Base-by-base conservation (phyloP, 2,329 filamentous ascomycete species). In the Drechslerella coelobrocha region DNA sequence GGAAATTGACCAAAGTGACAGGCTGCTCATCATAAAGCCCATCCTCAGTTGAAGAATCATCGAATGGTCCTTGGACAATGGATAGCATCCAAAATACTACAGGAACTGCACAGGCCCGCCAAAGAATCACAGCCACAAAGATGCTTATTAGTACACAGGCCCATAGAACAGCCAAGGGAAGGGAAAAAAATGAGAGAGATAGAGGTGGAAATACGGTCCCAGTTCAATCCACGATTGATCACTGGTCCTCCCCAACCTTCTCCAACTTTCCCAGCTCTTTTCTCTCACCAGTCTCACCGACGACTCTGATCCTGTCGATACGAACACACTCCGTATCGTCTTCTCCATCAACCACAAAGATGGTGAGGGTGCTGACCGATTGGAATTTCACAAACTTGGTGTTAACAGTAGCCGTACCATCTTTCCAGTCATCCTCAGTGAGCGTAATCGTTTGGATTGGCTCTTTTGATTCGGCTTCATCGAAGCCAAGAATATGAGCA, bases 361-460 rank as follows among this genome's bases (percentile, higher is more conserved):
- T 76, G 17, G 96, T 89, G 75, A 99, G 78, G 72, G 88, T 94
- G 68, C 87, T 89, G 59, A 97, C 89, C 77, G 92, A 95, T 81
- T 97, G 94, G 83, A 97, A 99, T 81, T 97, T 97, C 80, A 99
- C 94, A 77, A 93, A 97, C 12, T 92, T 89, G 76, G 97, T 81
- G 47, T 84, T 81, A 59, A 93, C 81, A 75, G 83, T 89, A 12
- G 86, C 89, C 7, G 90, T 93, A 55, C 87, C 89, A 12, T 90
- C 86, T 47, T 84, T 82, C 93, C 94, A 99, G 77, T 96, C 91
- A 56, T 84, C 83, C 48, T 87, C 82, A 72, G 84, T 83, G 45
- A 99, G 83, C 76, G 88, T 88, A 68, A 97, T 86, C 56, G 83
- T 84, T 80, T 99, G 94, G 14, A 90, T 92, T 0, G 90, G 85